phyloP scores from a whole-genome alignment of 345 rosid species.

The Cardiospermum halicacabum region DNA sequence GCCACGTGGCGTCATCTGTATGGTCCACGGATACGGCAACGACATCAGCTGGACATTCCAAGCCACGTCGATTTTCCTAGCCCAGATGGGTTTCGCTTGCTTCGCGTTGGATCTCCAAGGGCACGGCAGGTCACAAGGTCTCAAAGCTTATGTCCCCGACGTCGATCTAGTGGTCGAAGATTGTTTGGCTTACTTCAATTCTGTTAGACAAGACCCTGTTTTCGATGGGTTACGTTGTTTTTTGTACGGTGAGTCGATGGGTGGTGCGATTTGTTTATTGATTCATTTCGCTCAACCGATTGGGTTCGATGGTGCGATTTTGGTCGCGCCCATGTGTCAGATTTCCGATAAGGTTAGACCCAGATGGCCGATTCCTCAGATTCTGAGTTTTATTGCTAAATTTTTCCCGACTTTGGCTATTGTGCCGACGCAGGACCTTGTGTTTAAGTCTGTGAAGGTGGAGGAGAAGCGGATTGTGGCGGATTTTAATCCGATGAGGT shows the following conservation, averaged over 20 bases:
- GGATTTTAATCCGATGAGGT: slow-evolving; percentile 58
- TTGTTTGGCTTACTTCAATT: slow-evolving; percentile 45
- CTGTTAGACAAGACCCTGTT: slow-evolving; percentile 36
- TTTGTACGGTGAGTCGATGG: slow-evolving; percentile 80
- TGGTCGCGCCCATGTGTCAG: slow-evolving; percentile 85
- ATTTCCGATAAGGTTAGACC: slow-evolving; percentile 71
- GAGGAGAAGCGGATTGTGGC: slow-evolving; percentile 57
- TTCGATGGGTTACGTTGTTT: slow-evolving; percentile 49
- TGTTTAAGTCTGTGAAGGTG: slow-evolving; percentile 53
- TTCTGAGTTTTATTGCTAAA: slow-evolving; percentile 44
- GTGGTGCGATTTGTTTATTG: slow-evolving; percentile 66
- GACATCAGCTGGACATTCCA: slow-evolving; percentile 86
- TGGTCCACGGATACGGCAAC: slow-evolving; percentile 86
- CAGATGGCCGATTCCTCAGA: slow-evolving; percentile 71
- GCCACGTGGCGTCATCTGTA: slow-evolving; percentile 59
- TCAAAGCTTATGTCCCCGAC: slow-evolving; percentile 53
- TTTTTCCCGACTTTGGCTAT: slow-evolving; percentile 73
- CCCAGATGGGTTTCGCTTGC: slow-evolving; percentile 74
- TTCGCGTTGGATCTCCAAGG: slow-evolving; percentile 82
- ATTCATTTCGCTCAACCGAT: slow-evolving; percentile 48
- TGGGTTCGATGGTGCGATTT: slow-evolving; percentile 61
- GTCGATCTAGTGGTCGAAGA: slow-evolving; percentile 67
- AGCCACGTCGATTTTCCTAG: slow-evolving; percentile 62
- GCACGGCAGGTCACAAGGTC: slow-evolving; percentile 74
- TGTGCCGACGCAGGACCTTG: slow-evolving; percentile 64